A percentile compares a stretch with the other conserved stretches of the same genome.
Evolutionary conservation across 176 grass and related monocot species (phyloP).

Genomic region (Zea mays): DNA sequence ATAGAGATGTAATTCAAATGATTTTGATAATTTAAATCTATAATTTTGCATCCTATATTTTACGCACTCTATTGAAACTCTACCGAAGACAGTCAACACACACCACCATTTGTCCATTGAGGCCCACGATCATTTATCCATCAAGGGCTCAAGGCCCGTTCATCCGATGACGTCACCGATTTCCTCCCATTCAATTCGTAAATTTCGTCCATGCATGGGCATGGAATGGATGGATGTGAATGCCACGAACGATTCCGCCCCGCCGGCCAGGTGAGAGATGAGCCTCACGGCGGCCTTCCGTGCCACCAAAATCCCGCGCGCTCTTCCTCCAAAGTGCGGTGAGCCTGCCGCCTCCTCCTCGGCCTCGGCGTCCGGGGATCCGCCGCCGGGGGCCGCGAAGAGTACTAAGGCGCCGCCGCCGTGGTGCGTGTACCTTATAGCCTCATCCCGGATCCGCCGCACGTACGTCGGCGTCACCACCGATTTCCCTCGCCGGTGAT

Average conservation of each 20-base stretch:
- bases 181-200: background rate
- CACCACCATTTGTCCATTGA: too few species aligned
- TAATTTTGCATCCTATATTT: too few species aligned
- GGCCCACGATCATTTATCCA: background rate
- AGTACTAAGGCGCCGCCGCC: background rate
- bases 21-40: too few species aligned
- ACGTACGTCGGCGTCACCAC: constrained; percentile 93
- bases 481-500: constrained; percentile 73
- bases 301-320: constrained; percentile 39
- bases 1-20: too few species aligned
- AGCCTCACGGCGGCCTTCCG: constrained; percentile 55
- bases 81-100: too few species aligned
- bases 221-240: background rate
- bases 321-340: constrained; percentile 22
- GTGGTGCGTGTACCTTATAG: constrained; percentile 49
- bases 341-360: background rate
- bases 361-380: background rate
- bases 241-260: background rate
- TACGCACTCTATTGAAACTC: too few species aligned
- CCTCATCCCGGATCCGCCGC: constrained; percentile 39
- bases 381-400: background rate
- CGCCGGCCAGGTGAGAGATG: constrained; percentile 29
- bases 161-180: background rate
- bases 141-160: background rate
- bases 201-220: background rate